Evolutionary conservation across 1,284 basidiomycete species (phyloP).

Genomic region (Leccinum fuscescens): DNA sequence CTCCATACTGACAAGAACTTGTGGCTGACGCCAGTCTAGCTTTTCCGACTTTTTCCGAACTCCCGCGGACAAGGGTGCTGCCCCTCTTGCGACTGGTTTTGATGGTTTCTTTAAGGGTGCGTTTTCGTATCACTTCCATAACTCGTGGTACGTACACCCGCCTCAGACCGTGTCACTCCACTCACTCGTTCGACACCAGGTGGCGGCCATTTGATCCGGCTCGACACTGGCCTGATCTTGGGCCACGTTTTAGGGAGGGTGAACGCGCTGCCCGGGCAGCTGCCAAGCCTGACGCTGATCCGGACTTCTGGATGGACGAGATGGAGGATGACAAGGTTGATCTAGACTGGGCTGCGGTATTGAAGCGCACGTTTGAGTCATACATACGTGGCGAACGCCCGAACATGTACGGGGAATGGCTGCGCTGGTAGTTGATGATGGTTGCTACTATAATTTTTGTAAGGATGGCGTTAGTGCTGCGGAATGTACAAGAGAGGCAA

Average conservation of each 20-base stretch:
- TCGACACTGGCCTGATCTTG: conserved; percentile 72
- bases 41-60: conserved; percentile 77
- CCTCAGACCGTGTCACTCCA: not conserved
- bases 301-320: conserved; percentile 20
- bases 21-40: conserved; percentile 15
- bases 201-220: conserved; percentile 70
- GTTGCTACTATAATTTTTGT: not conserved
- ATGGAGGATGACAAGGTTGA: conserved; percentile 51
- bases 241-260: conserved; percentile 56
- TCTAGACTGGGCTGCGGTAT: conserved; percentile 72
- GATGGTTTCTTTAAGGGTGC: conserved; percentile 84
- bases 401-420: conserved; percentile 77
- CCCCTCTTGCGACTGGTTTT: conserved; percentile 74
- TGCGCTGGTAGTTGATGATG: conserved; percentile 41
- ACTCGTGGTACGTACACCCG: conserved; percentile 57
- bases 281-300: conserved; percentile 18
- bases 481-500: conserved; percentile 27
- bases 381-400: conserved; percentile 71
- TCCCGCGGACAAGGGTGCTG: conserved; percentile 60
- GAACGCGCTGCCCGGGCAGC: conserved; percentile 45
- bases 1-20: conserved; percentile 40
- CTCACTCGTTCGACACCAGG: conserved; percentile 36
- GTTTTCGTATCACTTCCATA: conserved; percentile 84
- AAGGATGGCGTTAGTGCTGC: conserved; percentile 14
- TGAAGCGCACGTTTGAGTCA: conserved; percentile 78